Percentiles rank a stretch among this genome's conserved stretches.
Evolutionary conservation across 345 rosid species (phyloP).

Genomic region (Gossypium ekmanianum): DNA sequence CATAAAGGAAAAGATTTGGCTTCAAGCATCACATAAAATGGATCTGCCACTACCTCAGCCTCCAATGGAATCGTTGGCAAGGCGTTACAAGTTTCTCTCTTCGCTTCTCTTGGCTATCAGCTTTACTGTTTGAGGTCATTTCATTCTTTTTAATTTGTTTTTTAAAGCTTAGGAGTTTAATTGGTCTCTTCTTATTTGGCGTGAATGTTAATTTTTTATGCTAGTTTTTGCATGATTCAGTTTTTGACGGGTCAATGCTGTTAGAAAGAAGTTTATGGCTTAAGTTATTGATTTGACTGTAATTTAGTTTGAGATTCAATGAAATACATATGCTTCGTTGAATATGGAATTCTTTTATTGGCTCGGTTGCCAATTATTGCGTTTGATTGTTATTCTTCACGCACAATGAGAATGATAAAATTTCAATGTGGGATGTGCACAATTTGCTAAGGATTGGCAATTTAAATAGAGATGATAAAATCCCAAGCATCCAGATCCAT

Average conservation of each 20-base stretch:
- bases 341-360: not conserved
- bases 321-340: not conserved
- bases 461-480: not conserved
- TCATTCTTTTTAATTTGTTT: not conserved
- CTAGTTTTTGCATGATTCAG: conserved; percentile 20
- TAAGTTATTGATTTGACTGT: not conserved
- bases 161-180: conserved; percentile 1
- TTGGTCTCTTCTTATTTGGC: conserved; percentile 10
- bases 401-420: not conserved
- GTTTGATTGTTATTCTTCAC: not conserved
- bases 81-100: conserved; percentile 76
- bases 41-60: conserved; percentile 52
- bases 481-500: not conserved
- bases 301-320: not conserved
- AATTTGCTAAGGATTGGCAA: not conserved
- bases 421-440: not conserved
- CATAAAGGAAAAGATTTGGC: conserved; percentile 33
- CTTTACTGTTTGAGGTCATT: conserved; percentile 66
- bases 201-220: not conserved
- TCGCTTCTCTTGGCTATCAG: conserved; percentile 72
- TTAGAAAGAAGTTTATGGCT: not conserved
- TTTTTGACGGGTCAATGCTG: not conserved
- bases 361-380: not conserved
- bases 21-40: conserved; percentile 47
- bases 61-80: conserved; percentile 64